Percentiles rank a stretch among this genome's conserved stretches.
Conservation (phyloP, 1,284 basidiomycete species). For the Jaminaea rosea region DNA sequence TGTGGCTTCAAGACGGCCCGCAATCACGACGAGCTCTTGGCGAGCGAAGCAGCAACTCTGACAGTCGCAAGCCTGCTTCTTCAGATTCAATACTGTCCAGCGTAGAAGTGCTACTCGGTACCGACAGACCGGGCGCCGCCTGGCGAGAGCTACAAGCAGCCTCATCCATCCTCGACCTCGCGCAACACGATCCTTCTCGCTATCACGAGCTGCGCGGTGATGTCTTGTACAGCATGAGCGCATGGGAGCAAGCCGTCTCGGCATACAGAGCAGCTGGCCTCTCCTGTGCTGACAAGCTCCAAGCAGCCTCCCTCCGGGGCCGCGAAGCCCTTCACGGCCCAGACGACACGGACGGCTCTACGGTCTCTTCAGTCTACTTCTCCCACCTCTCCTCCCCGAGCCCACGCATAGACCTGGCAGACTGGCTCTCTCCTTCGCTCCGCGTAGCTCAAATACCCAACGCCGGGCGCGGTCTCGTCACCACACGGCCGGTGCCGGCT, state of each 20-base stretch:
- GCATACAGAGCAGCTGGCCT: background rate
- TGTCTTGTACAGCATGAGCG: background rate
- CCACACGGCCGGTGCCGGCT: conserved; percentile 6
- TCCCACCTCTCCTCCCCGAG: conserved; percentile 15
- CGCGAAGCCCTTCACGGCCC: background rate
- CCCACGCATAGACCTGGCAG: conserved; percentile 26
- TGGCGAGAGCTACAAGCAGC: background rate
- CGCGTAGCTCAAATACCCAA: conserved; percentile 29
- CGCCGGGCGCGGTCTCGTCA: conserved; percentile 38
- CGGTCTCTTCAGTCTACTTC: conserved; percentile 17
- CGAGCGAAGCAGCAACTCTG: background rate
- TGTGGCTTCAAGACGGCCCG: background rate
- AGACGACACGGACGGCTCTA: background rate
- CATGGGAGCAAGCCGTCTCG: conserved; percentile 1
- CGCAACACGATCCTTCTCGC: no score
- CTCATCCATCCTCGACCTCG: no score
- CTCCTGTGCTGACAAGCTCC: background rate
- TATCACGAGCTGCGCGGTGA: background rate
- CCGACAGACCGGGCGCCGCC: conserved; percentile 2
- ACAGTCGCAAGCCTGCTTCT: background rate
- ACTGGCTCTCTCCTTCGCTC: conserved; percentile 32
- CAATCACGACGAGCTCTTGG: background rate
- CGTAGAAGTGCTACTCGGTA: background rate
- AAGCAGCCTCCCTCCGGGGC: background rate
- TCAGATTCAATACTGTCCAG: background rate